These are phyloP conservation scores for Luzula sylvatica DNA, from an alignment of 176 grass and related monocot genomes.

Conservation along the genomic window DNA sequence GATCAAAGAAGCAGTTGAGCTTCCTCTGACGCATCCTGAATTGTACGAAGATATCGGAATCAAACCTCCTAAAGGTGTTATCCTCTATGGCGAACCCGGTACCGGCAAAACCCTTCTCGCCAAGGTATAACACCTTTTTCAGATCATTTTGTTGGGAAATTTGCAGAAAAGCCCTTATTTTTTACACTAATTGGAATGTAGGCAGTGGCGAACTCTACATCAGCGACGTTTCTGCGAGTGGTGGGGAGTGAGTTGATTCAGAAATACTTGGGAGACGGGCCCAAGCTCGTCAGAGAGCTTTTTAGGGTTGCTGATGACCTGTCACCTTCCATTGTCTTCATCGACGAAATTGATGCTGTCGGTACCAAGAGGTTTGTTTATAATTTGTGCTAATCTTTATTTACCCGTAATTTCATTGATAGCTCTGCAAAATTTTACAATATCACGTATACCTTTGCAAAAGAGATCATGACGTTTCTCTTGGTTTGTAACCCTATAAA, in stretches of 20 bases:
- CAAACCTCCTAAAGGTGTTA: conserved; percentile 80
- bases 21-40: conserved; percentile 86
- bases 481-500: no score
- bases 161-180: background rate
- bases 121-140: conserved; percentile 40
- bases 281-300: conserved; percentile 77
- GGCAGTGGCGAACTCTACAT: conserved; percentile 88
- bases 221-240: conserved; percentile 80
- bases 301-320: conserved; percentile 83
- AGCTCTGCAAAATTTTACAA: no score
- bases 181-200: conserved; percentile 6
- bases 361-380: conserved; percentile 67
- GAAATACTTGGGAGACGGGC: conserved; percentile 83
- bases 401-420: no score
- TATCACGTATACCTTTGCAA: no score
- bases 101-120: conserved; percentile 81
- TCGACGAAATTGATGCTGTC: conserved; percentile 83
- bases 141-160: background rate
- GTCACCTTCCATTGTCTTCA: conserved; percentile 82
- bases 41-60: conserved; percentile 90
- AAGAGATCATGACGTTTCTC: no score
- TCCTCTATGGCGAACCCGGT: conserved; percentile 79
- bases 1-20: conserved; percentile 88
- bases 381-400: no score
- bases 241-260: conserved; percentile 88